Evolutionary conservation across 805 yeast genomes (phyloP), one percentile per base, ranked within the genome.

Genomic region (Hanseniaspora clermontiae): DNA sequence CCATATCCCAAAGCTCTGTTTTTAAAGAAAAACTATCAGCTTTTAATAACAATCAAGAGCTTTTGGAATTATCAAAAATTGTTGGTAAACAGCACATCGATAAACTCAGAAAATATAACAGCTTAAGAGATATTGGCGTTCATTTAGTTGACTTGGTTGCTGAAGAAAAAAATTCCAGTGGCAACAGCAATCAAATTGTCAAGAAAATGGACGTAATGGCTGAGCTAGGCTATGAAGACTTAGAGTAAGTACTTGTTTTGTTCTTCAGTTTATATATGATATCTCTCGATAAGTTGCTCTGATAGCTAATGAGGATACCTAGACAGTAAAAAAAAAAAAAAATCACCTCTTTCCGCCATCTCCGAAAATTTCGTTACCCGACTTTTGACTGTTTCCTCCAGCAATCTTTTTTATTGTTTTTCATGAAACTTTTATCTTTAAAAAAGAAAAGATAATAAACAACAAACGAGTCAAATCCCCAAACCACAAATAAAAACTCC

Each of bases 111-210:
- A 68, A 71, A 55, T 84, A 83, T 66, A 81, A 83, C 62, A 87
- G 82, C 59, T 66, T 84, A 27, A 76, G 78, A 61, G 89, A 83
- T 63, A 72, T 75, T 1, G 85, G 87, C 0, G 62, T 81, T 54
- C 74, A 77, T 7, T 64, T 84, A 59, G 75, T 81, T 11, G 76
- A 77, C 43, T 65, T 81, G 71, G 80, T 83, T 36, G 84, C 87
- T 0, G 80, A 78, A 52, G 83, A 80, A 58, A 72, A 79, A 58
- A 69, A 73, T 29, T 68, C 77, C 31, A 70, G 75, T 47, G 63
- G 78, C 5, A 66, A 69, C 12, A 80, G 8, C 10, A 9, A 24
- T 5, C 75, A 39, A 74, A 82, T 7, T 66, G 80, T 61, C 70
- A 74, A 14, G 85, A 82, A 61, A 75, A 80, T 73, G 79, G 76